Evolutionary conservation across 768 basidiomycete species (phyloP), one percentile per base, ranked within the genome.

Genomic region (Leccinum pellstonianum): DNA sequence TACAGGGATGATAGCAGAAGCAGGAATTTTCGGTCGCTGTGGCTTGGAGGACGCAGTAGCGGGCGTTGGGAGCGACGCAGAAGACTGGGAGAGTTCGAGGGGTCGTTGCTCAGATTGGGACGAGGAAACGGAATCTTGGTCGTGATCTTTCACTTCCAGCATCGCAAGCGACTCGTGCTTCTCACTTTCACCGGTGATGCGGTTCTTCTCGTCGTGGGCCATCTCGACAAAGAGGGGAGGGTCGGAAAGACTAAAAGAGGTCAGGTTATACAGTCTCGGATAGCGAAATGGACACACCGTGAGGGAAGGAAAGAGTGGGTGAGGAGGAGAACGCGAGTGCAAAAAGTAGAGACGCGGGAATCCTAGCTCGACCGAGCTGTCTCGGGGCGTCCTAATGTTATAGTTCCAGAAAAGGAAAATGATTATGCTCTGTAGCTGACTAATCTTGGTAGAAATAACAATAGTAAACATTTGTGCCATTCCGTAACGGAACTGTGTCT

Each of bases 1-100:
- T 57, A 96, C 78, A 27, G 93, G 95, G 58, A 97, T 92, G 68
- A 95, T 91, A 57, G 81, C 76, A 1, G 85, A 70, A 1, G 90
- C 81, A 12, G 90, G 82, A 29, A 90, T 73, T 68, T 81, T 84
- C n/a, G 78, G 64, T 56, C 83, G 84, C 9, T 75, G 70, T 3
- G 73, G 68, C 21, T 80, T 74, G 9, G 75, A 60, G 3, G 80
- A 64, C 21, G 82, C 72, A 0, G 83, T 79, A 49, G 78, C 81
- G 33, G 88, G 88, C 0, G 83, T 72, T n/a, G 88, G 87, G n/a
- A 88, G 77, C 0, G 79, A 67, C 1, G 48, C 10, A 35, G 63
- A 52, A 15, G 67, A 49, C 19, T 48, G 59, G 37, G 56, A 48
- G 4, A n/a, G 14, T 37, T 60, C 58, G 29, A 58, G 53, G n/a